Evolutionary conservation across 192 early-diverging fungal genomes (phyloP).

Genomic region (Diversispora eburnea): DNA sequence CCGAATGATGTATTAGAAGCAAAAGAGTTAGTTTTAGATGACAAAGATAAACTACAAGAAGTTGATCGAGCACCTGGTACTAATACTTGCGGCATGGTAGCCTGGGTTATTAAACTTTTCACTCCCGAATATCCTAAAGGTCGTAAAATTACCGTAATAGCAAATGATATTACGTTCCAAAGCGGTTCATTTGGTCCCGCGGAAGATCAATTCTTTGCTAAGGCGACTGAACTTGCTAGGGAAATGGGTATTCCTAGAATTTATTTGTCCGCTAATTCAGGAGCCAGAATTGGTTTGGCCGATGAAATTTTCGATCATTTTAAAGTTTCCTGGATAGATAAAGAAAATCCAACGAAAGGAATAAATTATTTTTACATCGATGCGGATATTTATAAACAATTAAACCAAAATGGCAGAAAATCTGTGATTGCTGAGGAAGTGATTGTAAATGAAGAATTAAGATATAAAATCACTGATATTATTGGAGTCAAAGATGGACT

Average conservation of each 20-base stretch:
- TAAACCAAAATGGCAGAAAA: conserved; percentile 56
- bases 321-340: conserved; percentile 84
- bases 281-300: conserved; percentile 96
- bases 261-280: conserved; percentile 97
- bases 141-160: conserved; percentile 87
- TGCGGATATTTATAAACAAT: conserved; percentile 62
- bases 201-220: conserved; percentile 91
- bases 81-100: conserved; percentile 96
- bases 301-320: conserved; percentile 86
- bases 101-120: conserved; percentile 81
- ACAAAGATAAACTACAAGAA: conserved; percentile 70
- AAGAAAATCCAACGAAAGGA: conserved; percentile 74
- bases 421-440: conserved; percentile 73
- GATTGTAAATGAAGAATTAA: conserved; percentile 68
- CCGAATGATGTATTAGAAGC: conserved; percentile 70
- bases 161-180: conserved; percentile 97
- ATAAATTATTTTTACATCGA: conserved; percentile 92
- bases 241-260: conserved; percentile 83
- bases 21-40: conserved; percentile 86
- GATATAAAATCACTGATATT: conserved; percentile 81
- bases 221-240: conserved; percentile 87
- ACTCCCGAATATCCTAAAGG: conserved; percentile 93
- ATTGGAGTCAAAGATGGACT: conserved; percentile 86
- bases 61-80: conserved; percentile 76
- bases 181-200: conserved; percentile 95